Evolutionary conservation across 2,329 filamentous ascomycete genomes (phyloP), one percentile per base, ranked within the genome.

Genomic region (Clonostachys solani): DNA sequence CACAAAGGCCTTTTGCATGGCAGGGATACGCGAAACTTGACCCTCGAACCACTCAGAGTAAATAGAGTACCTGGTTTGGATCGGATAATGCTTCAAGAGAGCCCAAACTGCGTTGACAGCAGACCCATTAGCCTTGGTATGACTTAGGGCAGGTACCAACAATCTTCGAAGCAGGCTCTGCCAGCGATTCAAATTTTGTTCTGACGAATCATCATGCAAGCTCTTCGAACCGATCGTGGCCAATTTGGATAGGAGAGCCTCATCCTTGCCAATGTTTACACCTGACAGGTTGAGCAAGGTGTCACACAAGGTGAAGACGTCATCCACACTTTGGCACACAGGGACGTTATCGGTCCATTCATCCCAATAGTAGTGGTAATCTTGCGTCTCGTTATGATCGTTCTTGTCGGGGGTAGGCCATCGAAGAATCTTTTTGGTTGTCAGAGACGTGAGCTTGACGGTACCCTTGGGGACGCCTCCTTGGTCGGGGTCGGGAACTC

Each of bases 301-400:
- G 49, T 83, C 81, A 64, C 91, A 95, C 1, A 96, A 79, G 3
- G 86, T 84, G 64, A 97, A 94, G 13, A 99, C 78, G 60, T 99
- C 94, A 52, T 96, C 90, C 6, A 96, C 83, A 2, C 77, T 87
- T 62, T 95, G 92, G 60, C 94, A 99, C 17, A 96, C 72, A 1
- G 94, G 95, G 42, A 99, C 78, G 53, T 94, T 95, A 65, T 97
- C 92, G 3, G 84, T 78, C 94, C 94, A 99, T 56, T 97, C 94
- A 49, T 96, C 91, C 84, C 94, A 96, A 65, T 99, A 99, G 62
- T 95, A 97, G 34, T 87, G 83, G 63, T 96, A 97, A 45, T 87
- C 81, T n/a, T 79, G 77, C 17, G 85, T 84, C 55, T 91, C 89
- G 34, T 84, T 84, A 23, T 82, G 83, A 58, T 94, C 89, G 52